Evolutionary conservation across 306 rosid species (phyloP).

Genomic region (Trifolium dubium): DNA sequence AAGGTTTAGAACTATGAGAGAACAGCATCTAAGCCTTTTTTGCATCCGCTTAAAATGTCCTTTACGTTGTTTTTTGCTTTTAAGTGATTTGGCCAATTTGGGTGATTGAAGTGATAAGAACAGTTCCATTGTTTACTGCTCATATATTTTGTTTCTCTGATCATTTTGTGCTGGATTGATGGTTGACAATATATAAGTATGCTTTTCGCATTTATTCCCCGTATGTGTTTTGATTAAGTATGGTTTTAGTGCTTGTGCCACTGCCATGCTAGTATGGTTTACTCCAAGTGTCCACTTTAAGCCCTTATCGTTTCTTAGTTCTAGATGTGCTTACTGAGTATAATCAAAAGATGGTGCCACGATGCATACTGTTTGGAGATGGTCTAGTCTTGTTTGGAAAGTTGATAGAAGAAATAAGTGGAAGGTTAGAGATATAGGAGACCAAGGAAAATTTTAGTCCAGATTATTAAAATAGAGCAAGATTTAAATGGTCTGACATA

Average conservation of each 20-base stretch:
- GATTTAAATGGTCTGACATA: background rate
- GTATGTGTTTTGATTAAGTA: background rate
- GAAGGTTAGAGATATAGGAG: background rate
- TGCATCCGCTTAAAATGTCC: constrained; percentile 6
- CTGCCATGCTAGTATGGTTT: background rate
- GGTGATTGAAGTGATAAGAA: constrained; percentile 25
- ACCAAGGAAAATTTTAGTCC: background rate
- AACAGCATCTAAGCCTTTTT: constrained; percentile 13
- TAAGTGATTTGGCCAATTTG: constrained; percentile 10
- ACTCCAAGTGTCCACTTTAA: background rate
- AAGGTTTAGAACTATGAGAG: constrained; percentile 2
- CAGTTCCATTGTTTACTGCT: constrained; percentile 14
- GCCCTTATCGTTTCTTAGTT: background rate
- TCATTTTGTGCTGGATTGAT: constrained; percentile 21
- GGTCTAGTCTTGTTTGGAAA: background rate
- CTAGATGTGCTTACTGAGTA: background rate
- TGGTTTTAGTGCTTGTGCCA: background rate
- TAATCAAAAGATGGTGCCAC: background rate
- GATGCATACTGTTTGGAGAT: background rate
- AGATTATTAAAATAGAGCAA: background rate
- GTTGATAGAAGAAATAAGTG: background rate
- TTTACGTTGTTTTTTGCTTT: background rate
- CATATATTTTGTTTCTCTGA: constrained; percentile 21
- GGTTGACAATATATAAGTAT: background rate
- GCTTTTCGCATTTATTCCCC: constrained; percentile 13